A percentile compares a stretch with the other conserved stretches of the same genome.
Evolutionary conservation across 805 yeast genomes (phyloP).

Genomic region (Metschnikowia gelsemii): DNA sequence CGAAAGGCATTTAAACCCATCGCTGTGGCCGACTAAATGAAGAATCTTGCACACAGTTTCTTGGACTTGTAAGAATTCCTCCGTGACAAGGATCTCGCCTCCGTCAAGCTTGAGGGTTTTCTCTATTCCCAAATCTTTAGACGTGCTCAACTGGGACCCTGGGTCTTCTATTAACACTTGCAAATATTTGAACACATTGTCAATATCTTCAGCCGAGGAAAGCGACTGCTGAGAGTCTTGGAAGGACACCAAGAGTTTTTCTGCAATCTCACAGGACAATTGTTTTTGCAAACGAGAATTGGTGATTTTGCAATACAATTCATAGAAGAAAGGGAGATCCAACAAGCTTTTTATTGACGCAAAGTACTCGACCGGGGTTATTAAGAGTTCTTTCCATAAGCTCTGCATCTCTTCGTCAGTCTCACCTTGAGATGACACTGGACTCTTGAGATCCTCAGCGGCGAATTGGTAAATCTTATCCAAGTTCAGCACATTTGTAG

Average conservation of each 20-base stretch:
- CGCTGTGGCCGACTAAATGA: slow-evolving; percentile 54
- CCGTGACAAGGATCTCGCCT: slow-evolving; percentile 30
- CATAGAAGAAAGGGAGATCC: slow-evolving; percentile 49
- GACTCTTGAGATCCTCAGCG: slow-evolving; percentile 32
- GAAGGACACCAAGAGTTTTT: slow-evolving; percentile 46
- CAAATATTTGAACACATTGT: slow-evolving; percentile 59
- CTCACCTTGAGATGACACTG: slow-evolving; percentile 1
- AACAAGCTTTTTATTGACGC: slow-evolving; percentile 41
- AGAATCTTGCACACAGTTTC: slow-evolving; percentile 68
- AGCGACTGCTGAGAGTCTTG: slow-evolving; percentile 29
- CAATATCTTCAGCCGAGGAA: slow-evolving; percentile 46
- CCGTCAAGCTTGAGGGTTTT: slow-evolving; percentile 31
- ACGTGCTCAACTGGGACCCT: slow-evolving; percentile 30
- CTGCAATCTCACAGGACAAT: slow-evolving; percentile 61
- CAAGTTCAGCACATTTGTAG: slow-evolving; percentile 57
- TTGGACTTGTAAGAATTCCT: slow-evolving; percentile 46
- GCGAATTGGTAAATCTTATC: slow-evolving; percentile 63
- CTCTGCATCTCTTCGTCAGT: slow-evolving; percentile 18
- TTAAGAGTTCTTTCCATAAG: slow-evolving; percentile 47
- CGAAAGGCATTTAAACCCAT: slow-evolving; percentile 39
- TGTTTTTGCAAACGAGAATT: slow-evolving; percentile 51
- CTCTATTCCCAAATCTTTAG: slow-evolving; percentile 41
- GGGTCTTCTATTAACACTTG: slow-evolving; percentile 50
- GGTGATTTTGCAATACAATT: slow-evolving; percentile 52
- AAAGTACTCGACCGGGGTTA: slow-evolving; percentile 49